These are phyloP conservation scores for Thelonectria discophora DNA, from an alignment of 2,329 filamentous ascomycete species.

Conservation along the genomic window DNA sequence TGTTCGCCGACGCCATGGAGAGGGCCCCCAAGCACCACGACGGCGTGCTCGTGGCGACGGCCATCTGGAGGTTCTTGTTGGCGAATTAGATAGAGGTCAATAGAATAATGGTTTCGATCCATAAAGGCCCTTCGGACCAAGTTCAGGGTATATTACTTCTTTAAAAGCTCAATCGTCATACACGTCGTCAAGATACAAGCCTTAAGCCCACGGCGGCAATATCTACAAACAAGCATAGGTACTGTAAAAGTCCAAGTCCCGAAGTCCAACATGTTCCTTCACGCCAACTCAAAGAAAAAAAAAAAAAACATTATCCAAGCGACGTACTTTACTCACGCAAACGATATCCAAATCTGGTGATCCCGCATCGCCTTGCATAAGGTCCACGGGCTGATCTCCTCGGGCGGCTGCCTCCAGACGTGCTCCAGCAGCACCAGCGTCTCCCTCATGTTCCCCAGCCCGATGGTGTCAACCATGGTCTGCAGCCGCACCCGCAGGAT, in stretches of 20 bases:
- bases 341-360: slow-evolving; percentile 58
- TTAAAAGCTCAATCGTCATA: neutral
- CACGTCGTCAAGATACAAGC: neutral
- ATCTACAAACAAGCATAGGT: neutral
- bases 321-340: slow-evolving; percentile 47
- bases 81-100: slow-evolving; percentile 12
- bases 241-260: neutral
- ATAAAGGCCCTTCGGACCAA: neutral
- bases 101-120: neutral
- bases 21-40: slow-evolving; percentile 42
- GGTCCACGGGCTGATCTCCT: slow-evolving; percentile 52
- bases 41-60: slow-evolving; percentile 39
- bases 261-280: neutral
- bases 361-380: slow-evolving; percentile 56
- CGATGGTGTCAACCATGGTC: slow-evolving; percentile 49
- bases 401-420: slow-evolving; percentile 50
- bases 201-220: neutral
- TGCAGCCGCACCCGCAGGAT: slow-evolving; percentile 47
- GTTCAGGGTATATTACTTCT: neutral
- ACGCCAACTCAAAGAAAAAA: neutral
- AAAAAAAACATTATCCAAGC: neutral
- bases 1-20: slow-evolving; percentile 41
- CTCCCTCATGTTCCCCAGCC: slow-evolving; percentile 56
- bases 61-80: slow-evolving; percentile 42
- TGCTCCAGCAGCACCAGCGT: slow-evolving; percentile 53